Conservation (phyloP, 2,329 filamentous ascomycete species). For the Botrytis sinoallii region DNA sequence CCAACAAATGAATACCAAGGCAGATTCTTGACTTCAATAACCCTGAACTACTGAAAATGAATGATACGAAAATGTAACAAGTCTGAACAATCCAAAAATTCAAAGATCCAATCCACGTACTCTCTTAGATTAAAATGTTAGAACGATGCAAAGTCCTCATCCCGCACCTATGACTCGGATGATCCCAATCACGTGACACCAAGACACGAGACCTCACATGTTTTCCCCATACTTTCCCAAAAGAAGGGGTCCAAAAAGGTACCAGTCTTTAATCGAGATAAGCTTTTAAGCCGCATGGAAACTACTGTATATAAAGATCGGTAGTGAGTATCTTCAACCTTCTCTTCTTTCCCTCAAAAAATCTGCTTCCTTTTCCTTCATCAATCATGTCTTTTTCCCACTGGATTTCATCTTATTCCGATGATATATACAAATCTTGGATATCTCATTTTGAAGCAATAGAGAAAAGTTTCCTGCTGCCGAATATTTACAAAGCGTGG, state of each 20-base stretch:
- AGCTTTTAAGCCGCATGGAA: conserved; percentile 30
- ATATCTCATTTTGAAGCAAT: not conserved
- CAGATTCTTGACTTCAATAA: not conserved
- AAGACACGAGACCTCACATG: not conserved
- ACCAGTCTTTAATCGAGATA: conserved; percentile 20
- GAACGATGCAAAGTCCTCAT: not conserved
- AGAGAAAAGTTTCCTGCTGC: not conserved
- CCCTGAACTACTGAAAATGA: not conserved
- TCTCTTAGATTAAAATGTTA: not conserved
- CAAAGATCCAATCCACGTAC: accelerated
- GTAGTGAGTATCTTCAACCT: conserved; percentile 15
- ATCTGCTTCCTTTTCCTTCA: not conserved
- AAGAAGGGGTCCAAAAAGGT: conserved; percentile 14
- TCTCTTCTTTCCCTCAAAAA: not conserved
- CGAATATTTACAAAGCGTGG: not conserved
- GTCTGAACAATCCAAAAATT: not conserved
- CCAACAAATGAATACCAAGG: not conserved
- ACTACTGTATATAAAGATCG: conserved; percentile 10
- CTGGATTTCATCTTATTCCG: not conserved
- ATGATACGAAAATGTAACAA: accelerated
- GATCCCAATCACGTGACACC: not conserved
- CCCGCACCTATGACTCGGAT: not conserved
- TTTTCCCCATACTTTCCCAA: conserved; percentile 15
- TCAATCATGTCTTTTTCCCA: not conserved
- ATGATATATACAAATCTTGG: not conserved